Evolutionary conservation across 805 yeast species (phyloP).

Genomic region (Zygoascus flipseniorum): DNA sequence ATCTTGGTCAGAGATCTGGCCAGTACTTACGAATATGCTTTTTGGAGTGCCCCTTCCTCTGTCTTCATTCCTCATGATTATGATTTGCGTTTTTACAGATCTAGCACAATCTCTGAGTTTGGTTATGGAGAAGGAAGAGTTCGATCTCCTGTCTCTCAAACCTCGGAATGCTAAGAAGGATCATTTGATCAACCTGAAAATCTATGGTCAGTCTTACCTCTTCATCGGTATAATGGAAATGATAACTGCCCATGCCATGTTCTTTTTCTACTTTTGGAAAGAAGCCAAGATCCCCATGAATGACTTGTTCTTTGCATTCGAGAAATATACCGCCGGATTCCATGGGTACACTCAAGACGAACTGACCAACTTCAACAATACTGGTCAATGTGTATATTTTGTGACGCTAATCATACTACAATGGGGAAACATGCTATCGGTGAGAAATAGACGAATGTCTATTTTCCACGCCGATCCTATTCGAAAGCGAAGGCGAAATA

Average conservation of each 20-base stretch:
- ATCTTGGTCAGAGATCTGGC: slow-evolving; percentile 43
- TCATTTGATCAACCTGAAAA: slow-evolving; percentile 32
- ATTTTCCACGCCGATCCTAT: slow-evolving; percentile 36
- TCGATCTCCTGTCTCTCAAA: slow-evolving; percentile 33
- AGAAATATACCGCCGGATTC: slow-evolving; percentile 29
- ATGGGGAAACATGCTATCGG: slow-evolving; percentile 36
- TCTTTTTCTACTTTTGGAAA: slow-evolving; percentile 31
- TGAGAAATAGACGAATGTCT: slow-evolving; percentile 36
- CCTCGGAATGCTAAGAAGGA: slow-evolving; percentile 39
- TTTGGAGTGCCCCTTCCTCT: slow-evolving; percentile 43
- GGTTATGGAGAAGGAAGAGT: slow-evolving; percentile 38
- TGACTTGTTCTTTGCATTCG: slow-evolving; percentile 25
- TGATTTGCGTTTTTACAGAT: slow-evolving; percentile 43
- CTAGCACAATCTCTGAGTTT: slow-evolving; percentile 37
- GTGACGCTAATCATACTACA: slow-evolving; percentile 41
- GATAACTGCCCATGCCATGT: slow-evolving; percentile 34
- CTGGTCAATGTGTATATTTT: slow-evolving; percentile 40
- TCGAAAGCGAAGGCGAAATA: slow-evolving; percentile 24
- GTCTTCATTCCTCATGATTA: slow-evolving; percentile 43
- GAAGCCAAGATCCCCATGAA: slow-evolving; percentile 32
- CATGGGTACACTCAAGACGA: slow-evolving; percentile 16
- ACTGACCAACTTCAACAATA: slow-evolving; percentile 22
- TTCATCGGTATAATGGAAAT: slow-evolving; percentile 35
- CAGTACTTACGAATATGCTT: slow-evolving; percentile 38
- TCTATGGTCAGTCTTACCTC: slow-evolving; percentile 37